phyloP scores from a whole-genome alignment of 139 green algal species.

The Tetradesmus lagerheimii region DNA sequence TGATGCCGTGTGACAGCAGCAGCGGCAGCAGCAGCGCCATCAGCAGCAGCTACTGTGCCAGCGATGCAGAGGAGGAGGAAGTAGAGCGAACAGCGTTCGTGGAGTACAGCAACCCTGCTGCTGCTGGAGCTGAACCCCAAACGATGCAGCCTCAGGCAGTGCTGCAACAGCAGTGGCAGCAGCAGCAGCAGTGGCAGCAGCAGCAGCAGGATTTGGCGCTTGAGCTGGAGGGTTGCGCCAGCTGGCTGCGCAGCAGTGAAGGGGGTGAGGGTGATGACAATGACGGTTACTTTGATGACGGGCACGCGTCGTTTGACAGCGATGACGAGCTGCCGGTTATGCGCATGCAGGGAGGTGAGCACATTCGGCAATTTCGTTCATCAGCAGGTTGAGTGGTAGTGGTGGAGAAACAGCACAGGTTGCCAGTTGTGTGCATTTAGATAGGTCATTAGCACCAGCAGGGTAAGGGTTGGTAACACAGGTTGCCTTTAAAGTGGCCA shows the following conservation, averaged over 20 bases:
- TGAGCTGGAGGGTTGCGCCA: not conserved
- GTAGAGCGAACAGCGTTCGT: not conserved
- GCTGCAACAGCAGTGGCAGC: not conserved
- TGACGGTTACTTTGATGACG: not conserved
- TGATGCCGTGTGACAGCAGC: not conserved
- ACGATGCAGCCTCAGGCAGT: not conserved
- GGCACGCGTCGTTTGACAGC: not conserved
- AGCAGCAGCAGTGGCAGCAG: not conserved
- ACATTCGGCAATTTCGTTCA: not conserved
- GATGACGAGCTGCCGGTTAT: constrained; percentile 11
- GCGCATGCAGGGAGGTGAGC: not conserved
- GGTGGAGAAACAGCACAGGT: not conserved
- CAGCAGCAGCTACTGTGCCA: constrained; percentile 2
- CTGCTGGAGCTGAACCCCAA: not conserved
- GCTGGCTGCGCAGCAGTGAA: constrained; percentile 3
- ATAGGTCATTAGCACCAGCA: no score
- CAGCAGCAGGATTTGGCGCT: not conserved
- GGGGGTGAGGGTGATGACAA: not conserved
- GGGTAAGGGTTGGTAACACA: no score
- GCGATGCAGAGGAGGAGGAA: not conserved
- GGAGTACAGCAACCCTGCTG: not conserved
- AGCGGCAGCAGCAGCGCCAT: not conserved
- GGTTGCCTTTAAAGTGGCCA: no score
- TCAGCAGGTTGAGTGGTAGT: not conserved
- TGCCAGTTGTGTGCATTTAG: not conserved